Base-by-base conservation (phyloP, 305 asterid genomes). In the Ilex paraguariensis region DNA sequence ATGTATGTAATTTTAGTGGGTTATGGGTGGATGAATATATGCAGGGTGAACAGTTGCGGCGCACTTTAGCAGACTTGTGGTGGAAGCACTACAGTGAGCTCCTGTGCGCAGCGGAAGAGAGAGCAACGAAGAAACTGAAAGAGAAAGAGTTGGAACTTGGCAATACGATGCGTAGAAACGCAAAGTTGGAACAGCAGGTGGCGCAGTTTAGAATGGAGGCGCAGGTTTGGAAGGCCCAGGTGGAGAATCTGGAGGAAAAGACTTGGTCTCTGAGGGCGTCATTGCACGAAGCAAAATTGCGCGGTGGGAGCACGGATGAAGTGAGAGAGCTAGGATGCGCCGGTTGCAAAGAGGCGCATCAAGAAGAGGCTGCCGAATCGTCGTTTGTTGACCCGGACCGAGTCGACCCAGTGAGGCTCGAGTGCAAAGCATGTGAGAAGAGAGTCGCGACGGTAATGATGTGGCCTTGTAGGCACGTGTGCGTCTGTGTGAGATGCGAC, bases 381-480 rank as follows among this genome's bases (percentile, higher is more conserved):
- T 72, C 83, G 0, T 56, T 53, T 1, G 70, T 62, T 36, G 85
- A 76, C 13, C 75, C 75, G 0, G 60, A 52, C 33, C 33, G 69
- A 28, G 66, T 66, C 46, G 69, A 54, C 40, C 74, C 76, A 10
- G 55, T 73, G 0, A 53, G 21, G 67, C 61, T 56, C 3, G 70
- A 36, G 7, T 87, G 91, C 66, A 70, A 55, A 59, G 68, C 31
- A 0, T 84, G 95, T 40, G 42, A 32, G 63, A 61, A 63, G 30
- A 58, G 52, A 61, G 49, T 68, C 6, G 81, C 90, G 3, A 77
- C 69, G 0, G 15, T 78, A 75, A 61, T 82, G 81, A 14, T 81
- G 66, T 81, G 73, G 84, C 92, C 90, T 1, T 84, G 95, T 56
- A 75, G 86, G 65, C 95, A 82, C 31, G 63, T 87, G 8, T 74